Evolutionary conservation across 768 basidiomycete species (phyloP).

Genomic region (Fibroporia radiculosa): DNA sequence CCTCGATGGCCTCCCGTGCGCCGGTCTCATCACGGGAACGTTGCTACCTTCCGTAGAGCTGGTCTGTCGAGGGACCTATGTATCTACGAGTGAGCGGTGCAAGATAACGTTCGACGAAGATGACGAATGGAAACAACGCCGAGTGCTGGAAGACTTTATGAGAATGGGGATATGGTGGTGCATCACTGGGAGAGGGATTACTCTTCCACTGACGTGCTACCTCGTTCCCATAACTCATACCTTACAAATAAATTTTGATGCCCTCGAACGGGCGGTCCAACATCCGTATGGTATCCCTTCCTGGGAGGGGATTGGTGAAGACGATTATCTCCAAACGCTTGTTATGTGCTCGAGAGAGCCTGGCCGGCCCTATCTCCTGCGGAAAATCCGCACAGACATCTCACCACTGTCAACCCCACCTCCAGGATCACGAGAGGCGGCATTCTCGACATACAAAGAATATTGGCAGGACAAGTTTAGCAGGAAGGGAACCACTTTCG

Average conservation of each 20-base stretch:
- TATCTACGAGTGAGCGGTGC: conserved; percentile 28
- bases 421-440: conserved; percentile 40
- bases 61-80: conserved; percentile 25
- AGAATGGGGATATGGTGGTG: conserved; percentile 52
- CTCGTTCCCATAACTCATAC: conserved; percentile 55
- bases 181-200: conserved; percentile 50
- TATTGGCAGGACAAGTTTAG: conserved; percentile 53
- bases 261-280: conserved; percentile 42
- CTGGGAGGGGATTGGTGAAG: conserved; percentile 46
- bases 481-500: conserved; percentile 30
- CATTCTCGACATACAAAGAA: conserved; percentile 45
- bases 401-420: conserved; percentile 54
- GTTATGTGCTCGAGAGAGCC: conserved; percentile 47
- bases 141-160: conserved; percentile 60
- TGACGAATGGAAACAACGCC: conserved; percentile 39
- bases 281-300: conserved; percentile 44
- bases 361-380: conserved; percentile 51
- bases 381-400: conserved; percentile 54
- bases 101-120: conserved; percentile 34
- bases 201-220: conserved; percentile 47
- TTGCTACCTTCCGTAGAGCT: conserved; percentile 42
- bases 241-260: conserved; percentile 46
- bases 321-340: conserved; percentile 41
- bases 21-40: conserved; percentile 65
- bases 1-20: conserved; percentile 39